phyloP scores from a whole-genome alignment of 169 alveolate genomes.

The Cryptosporidium bovis region DNA sequence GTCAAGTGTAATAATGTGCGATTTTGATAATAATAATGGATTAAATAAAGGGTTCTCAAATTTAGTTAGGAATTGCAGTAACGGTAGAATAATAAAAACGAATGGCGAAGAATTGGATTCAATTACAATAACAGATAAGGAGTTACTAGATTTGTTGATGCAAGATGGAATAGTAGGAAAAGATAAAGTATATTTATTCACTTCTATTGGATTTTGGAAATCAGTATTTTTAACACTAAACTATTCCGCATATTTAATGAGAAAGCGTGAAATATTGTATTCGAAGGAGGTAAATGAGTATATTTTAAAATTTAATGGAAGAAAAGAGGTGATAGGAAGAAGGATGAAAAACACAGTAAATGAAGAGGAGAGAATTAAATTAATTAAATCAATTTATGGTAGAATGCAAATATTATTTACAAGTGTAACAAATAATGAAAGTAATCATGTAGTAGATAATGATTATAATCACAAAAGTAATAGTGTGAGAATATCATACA shows the following conservation, averaged over 20 bases:
- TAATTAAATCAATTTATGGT: slow-evolving; percentile 8
- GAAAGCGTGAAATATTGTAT: slow-evolving; percentile 49
- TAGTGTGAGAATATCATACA: slow-evolving; percentile 8
- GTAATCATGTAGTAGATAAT: neutral
- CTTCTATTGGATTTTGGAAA: slow-evolving; percentile 65
- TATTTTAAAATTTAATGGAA: slow-evolving; percentile 4
- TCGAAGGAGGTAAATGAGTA: slow-evolving; percentile 29
- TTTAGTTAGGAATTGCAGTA: neutral
- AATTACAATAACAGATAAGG: slow-evolving; percentile 6
- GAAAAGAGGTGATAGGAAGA: slow-evolving; percentile 31
- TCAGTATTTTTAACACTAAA: slow-evolving; percentile 49
- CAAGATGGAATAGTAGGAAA: slow-evolving; percentile 10
- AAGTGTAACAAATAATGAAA: neutral
- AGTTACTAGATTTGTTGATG: slow-evolving; percentile 1
- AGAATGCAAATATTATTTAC: slow-evolving; percentile 21
- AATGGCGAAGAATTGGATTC: slow-evolving; percentile 4
- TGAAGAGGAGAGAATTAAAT: slow-evolving; percentile 15
- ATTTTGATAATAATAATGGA: slow-evolving; percentile 4
- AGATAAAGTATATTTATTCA: slow-evolving; percentile 3
- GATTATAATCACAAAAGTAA: neutral
- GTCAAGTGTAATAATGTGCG: slow-evolving; percentile 45
- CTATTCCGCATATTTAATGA: slow-evolving; percentile 32
- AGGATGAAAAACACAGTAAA: neutral
- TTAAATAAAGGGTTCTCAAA: neutral
- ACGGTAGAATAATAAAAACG: slow-evolving; percentile 4